Percentiles rank a stretch among this genome's conserved stretches.
Conservation (phyloP, 2,329 filamentous ascomycete species). For the Fusarium pseudograminearum region DNA sequence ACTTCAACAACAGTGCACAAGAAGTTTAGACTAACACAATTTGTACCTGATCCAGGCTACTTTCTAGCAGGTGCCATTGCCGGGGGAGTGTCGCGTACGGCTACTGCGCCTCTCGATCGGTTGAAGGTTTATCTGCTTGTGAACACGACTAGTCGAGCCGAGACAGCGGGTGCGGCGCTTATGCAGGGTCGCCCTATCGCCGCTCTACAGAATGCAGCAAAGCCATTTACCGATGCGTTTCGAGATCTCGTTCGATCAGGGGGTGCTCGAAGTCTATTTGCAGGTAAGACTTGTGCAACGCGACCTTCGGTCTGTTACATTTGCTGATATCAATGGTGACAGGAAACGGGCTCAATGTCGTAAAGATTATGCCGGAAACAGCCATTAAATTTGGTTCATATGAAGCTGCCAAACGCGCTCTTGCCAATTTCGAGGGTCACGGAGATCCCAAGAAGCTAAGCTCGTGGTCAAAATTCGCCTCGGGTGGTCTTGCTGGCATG, state of each 20-base stretch:
- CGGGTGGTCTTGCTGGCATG: conserved; percentile 92
- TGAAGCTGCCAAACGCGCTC: conserved; percentile 89
- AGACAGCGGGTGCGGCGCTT: conserved; percentile 71
- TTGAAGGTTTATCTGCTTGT: conserved; percentile 98
- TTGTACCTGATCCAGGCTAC: conserved; percentile 93
- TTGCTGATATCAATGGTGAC: conserved; percentile 24
- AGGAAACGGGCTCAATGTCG: conserved; percentile 96
- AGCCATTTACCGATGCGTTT: conserved; percentile 78
- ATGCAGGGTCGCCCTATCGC: conserved; percentile 76
- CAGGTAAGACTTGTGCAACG: conserved; percentile 70
- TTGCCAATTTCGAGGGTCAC: conserved; percentile 90
- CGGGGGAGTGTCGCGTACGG: conserved; percentile 93
- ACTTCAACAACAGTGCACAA: conserved; percentile 52
- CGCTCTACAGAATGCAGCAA: conserved; percentile 73
- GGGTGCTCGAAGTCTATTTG: conserved; percentile 89
- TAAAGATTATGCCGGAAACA: conserved; percentile 99
- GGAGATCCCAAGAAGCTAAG: conserved; percentile 83
- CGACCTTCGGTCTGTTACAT: not conserved
- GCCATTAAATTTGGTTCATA: conserved; percentile 99
- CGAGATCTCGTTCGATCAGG: conserved; percentile 87
- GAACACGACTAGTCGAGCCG: conserved; percentile 71
- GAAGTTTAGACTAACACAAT: conserved; percentile 70
- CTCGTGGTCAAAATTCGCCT: conserved; percentile 87
- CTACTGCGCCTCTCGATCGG: conserved; percentile 94
- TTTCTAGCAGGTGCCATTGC: conserved; percentile 95